Conservation (phyloP, 768 basidiomycete species). For the Podaxis sp. region DNA sequence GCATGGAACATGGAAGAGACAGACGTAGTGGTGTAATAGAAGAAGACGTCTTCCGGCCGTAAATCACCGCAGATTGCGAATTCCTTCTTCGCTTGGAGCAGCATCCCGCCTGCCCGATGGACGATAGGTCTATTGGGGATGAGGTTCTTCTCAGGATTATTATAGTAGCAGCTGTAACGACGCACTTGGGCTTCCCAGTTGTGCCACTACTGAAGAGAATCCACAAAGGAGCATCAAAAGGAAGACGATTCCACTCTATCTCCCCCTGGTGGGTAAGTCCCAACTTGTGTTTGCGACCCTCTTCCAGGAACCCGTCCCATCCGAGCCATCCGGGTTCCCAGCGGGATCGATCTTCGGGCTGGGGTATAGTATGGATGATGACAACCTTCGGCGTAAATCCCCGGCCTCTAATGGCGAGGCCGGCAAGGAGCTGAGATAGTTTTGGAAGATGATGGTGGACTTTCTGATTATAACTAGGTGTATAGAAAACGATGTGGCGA, state of each 20-base stretch:
- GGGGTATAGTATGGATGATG: conserved; percentile 49
- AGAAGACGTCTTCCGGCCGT: conserved; percentile 67
- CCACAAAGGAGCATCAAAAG: conserved; percentile 83
- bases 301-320: conserved; percentile 54
- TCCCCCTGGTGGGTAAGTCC: conserved; percentile 55
- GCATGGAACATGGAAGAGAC: neutral
- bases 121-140: conserved; percentile 61
- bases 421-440: conserved; percentile 53
- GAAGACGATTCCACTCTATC: conserved; percentile 59
- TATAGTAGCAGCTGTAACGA: conserved; percentile 14
- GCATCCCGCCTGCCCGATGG: conserved; percentile 77
- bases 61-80: conserved; percentile 69
- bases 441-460: conserved; percentile 68
- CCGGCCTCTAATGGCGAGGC: conserved; percentile 39
- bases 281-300: conserved; percentile 44
- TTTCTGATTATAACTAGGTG: conserved; percentile 66
- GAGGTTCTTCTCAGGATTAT: conserved; percentile 3
- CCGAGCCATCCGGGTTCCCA: conserved; percentile 52
- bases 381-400: conserved; percentile 48
- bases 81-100: conserved; percentile 72
- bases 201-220: conserved; percentile 86
- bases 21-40: conserved; percentile 78
- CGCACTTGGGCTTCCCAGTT: conserved; percentile 71
- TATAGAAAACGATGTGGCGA: conserved; percentile 16
- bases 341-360: conserved; percentile 28